phyloP scores from a whole-genome alignment of 352 stramenopile species.

The Globisporangium megalacanthum region DNA sequence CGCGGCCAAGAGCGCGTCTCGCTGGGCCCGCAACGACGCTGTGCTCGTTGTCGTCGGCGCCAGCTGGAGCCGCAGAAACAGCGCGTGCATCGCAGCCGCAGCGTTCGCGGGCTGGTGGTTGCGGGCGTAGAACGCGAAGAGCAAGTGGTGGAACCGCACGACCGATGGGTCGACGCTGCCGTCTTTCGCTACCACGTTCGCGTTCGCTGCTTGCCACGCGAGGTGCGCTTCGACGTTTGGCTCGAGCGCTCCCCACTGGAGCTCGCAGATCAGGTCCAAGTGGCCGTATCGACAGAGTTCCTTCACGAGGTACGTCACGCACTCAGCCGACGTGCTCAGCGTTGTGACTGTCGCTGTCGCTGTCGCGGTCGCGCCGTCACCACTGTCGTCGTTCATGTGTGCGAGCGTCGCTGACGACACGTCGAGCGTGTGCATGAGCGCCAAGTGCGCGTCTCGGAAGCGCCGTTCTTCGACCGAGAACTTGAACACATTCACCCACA shows the following conservation, averaged over 20 bases:
- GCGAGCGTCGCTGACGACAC: constrained; percentile 20
- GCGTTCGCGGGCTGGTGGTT: constrained; percentile 62
- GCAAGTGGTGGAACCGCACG: constrained; percentile 55
- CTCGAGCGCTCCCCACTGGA: constrained; percentile 62
- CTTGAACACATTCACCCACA: constrained; percentile 84
- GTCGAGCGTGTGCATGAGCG: constrained; percentile 64
- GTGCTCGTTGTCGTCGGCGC: constrained; percentile 27
- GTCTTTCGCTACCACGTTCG: constrained; percentile 35
- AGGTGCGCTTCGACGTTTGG: constrained; percentile 63
- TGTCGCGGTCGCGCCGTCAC: constrained; percentile 4
- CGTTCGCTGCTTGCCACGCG: constrained; percentile 68
- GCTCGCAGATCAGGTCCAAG: constrained; percentile 63
- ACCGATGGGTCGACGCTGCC: constrained; percentile 33
- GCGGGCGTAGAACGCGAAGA: constrained; percentile 66
- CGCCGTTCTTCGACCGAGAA: constrained; percentile 56
- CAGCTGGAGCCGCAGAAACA: constrained; percentile 44
- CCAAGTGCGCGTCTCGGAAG: constrained; percentile 64
- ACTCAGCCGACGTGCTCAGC: constrained; percentile 50
- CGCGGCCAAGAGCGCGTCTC: constrained; percentile 53
- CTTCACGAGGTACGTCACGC: constrained; percentile 69
- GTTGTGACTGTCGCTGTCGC: constrained; percentile 3
- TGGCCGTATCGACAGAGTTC: constrained; percentile 61
- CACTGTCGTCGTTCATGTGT: constrained; percentile 4
- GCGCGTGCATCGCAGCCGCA: constrained; percentile 48
- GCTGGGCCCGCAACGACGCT: constrained; percentile 40